A percentile compares a stretch with the other conserved stretches of the same genome.
Conservation (phyloP, 1,139 yeast species). For the Yamadazyma triangularis region DNA sequence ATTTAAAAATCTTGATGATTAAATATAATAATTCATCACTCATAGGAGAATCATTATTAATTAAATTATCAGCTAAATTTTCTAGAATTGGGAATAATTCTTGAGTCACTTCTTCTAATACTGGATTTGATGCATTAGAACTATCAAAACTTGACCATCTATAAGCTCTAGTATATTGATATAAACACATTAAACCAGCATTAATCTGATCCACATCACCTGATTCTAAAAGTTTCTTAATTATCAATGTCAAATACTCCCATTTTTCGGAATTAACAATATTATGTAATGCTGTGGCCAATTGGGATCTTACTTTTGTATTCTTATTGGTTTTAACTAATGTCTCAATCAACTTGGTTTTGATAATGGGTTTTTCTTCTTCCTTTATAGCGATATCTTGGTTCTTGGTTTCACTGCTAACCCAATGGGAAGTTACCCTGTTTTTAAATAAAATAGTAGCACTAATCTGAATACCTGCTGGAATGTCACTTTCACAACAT, state of each 20-base stretch:
- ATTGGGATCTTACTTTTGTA: constrained; percentile 34
- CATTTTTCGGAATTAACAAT: constrained; percentile 43
- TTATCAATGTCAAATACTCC: constrained; percentile 36
- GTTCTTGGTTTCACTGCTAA: constrained; percentile 34
- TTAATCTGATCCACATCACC: constrained; percentile 48
- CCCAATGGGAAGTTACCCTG: constrained; percentile 57
- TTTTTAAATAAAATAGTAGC: constrained; percentile 70
- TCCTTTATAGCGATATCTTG: constrained; percentile 29
- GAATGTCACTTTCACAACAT: constrained; percentile 42
- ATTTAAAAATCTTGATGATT: constrained; percentile 63
- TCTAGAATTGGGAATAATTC: constrained; percentile 57
- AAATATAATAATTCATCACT: constrained; percentile 58
- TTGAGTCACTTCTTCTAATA: constrained; percentile 44
- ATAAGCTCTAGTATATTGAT: constrained; percentile 53
- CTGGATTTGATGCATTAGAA: constrained; percentile 36
- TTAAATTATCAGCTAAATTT: constrained; percentile 38
- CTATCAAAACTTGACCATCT: constrained; percentile 51
- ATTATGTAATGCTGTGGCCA: constrained; percentile 39
- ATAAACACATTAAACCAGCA: constrained; percentile 54
- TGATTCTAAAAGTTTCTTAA: constrained; percentile 40
- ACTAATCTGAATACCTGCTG: constrained; percentile 50
- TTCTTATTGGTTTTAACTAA: constrained; percentile 33
- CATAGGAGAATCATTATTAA: constrained; percentile 22
- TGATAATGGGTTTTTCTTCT: constrained; percentile 50
- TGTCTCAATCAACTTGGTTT: constrained; percentile 47